Evolutionary conservation across 495 filamentous ascomycete species (phyloP).

Genomic region (Alectoria sarmentosa): DNA sequence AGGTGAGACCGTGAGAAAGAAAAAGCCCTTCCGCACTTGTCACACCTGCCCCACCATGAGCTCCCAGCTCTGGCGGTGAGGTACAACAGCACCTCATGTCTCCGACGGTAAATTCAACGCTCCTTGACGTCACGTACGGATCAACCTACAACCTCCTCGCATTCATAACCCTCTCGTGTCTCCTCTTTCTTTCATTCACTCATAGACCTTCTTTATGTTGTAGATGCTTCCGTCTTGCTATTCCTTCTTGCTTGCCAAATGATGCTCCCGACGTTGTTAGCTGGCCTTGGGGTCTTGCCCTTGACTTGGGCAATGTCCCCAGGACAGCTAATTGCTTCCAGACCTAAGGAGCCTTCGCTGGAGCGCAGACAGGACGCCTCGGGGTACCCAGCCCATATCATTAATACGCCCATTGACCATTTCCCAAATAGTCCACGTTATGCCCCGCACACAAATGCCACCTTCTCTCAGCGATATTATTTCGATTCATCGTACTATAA

Average conservation of each 20-base stretch:
- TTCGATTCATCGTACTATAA: slow-evolving; percentile 42
- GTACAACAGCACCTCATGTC: background rate
- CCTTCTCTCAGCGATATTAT: slow-evolving; percentile 41
- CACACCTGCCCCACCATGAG: background rate
- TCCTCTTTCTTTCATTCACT: background rate
- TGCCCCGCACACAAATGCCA: slow-evolving; percentile 33
- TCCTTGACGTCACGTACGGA: background rate
- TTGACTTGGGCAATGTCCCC: slow-evolving; percentile 7
- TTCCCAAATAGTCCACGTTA: slow-evolving; percentile 35
- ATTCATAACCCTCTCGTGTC: background rate
- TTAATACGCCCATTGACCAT: slow-evolving; percentile 35
- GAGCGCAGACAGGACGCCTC: slow-evolving; percentile 14
- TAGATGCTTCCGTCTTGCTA: background rate
- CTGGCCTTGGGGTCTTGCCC: slow-evolving; percentile 7
- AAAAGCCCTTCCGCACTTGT: background rate
- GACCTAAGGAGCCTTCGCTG: slow-evolving; percentile 6
- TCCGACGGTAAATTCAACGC: background rate
- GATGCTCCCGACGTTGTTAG: background rate
- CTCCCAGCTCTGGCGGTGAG: background rate
- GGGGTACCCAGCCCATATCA: slow-evolving; percentile 7
- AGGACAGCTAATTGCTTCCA: background rate
- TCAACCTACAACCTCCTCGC: background rate
- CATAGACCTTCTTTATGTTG: background rate
- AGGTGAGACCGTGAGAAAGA: background rate
- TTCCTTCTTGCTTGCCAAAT: background rate